A percentile compares a stretch with the other conserved stretches of the same genome.
Conservation (phyloP, 108 stramenopile species). For the Aurantiochytrium sp. region DNA sequence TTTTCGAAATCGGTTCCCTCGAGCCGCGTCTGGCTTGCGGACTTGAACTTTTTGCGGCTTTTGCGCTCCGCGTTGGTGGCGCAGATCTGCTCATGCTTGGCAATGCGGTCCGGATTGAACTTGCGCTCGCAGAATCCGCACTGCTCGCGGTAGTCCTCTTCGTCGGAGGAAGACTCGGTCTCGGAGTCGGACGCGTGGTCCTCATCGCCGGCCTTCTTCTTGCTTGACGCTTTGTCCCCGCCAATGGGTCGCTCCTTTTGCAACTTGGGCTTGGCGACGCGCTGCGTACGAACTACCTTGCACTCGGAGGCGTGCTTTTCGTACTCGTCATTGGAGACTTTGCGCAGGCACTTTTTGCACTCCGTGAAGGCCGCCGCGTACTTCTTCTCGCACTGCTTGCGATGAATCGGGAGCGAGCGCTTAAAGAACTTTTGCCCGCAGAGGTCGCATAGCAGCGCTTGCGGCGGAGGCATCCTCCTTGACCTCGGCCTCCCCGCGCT, state of each 20-base stretch:
- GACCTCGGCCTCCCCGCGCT: no score
- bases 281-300: constrained; percentile 26
- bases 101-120: constrained; percentile 36
- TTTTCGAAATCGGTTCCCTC: constrained; percentile 35
- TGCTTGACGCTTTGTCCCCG: neutral
- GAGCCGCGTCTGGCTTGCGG: constrained; percentile 18
- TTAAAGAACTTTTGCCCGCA: constrained; percentile 37
- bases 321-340: constrained; percentile 32
- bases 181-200: neutral
- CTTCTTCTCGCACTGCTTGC: constrained; percentile 36
- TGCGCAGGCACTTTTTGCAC: constrained; percentile 1
- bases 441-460: constrained; percentile 21
- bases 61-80: constrained; percentile 26
- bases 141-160: constrained; percentile 20
- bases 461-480: constrained; percentile 21
- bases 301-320: neutral
- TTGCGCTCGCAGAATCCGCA: constrained; percentile 30
- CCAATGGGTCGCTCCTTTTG: neutral
- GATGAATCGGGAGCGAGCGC: constrained; percentile 25
- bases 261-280: neutral
- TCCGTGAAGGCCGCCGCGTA: neutral
- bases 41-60: constrained; percentile 1
- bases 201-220: neutral
- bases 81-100: constrained; percentile 36
- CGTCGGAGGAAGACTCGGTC: constrained; percentile 24